A percentile compares a stretch with the other conserved stretches of the same genome.
These are phyloP conservation scores for Sporothrix curviconia DNA, from an alignment of 2,329 filamentous ascomycete species.

Conservation along the genomic window DNA sequence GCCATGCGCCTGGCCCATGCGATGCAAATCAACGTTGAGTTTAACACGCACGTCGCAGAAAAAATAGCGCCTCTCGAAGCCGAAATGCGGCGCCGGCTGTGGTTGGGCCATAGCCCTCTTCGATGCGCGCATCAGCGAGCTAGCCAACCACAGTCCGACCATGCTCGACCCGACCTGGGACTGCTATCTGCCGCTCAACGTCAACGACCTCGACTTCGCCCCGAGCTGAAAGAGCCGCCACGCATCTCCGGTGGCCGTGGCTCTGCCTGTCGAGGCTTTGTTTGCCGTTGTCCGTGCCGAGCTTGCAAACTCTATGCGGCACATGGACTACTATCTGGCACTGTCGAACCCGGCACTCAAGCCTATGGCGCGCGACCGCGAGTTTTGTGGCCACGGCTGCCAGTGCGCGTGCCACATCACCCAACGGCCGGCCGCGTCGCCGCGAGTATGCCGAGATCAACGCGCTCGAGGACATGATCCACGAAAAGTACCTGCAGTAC, in stretches of 20 bases:
- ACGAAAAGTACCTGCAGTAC: conserved; percentile 39
- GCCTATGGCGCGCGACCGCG: conserved; percentile 20
- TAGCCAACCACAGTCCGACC: conserved; percentile 33
- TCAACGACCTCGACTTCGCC: conserved; percentile 41
- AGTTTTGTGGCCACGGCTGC: not conserved
- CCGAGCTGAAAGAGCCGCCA: conserved; percentile 25
- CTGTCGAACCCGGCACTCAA: conserved; percentile 30
- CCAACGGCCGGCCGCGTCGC: not conserved
- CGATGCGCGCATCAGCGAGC: conserved; percentile 49
- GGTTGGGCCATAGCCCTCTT: conserved; percentile 55
- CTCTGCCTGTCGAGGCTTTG: conserved; percentile 34
- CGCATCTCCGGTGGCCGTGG: not conserved
- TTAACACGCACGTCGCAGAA: conserved; percentile 31
- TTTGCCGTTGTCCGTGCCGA: conserved; percentile 36
- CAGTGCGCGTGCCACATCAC: not conserved
- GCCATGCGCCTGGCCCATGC: conserved; percentile 51
- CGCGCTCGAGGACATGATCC: conserved; percentile 34
- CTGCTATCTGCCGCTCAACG: conserved; percentile 37
- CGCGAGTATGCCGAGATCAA: conserved; percentile 27
- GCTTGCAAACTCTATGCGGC: conserved; percentile 33
- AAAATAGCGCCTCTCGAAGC: conserved; percentile 37
- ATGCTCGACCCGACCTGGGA: conserved; percentile 34
- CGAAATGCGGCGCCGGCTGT: conserved; percentile 55
- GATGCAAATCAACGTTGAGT: conserved; percentile 45
- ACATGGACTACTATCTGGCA: conserved; percentile 29